phyloP scores from a whole-genome alignment of 768 basidiomycete species.

The Psilocybe cyanescens region DNA sequence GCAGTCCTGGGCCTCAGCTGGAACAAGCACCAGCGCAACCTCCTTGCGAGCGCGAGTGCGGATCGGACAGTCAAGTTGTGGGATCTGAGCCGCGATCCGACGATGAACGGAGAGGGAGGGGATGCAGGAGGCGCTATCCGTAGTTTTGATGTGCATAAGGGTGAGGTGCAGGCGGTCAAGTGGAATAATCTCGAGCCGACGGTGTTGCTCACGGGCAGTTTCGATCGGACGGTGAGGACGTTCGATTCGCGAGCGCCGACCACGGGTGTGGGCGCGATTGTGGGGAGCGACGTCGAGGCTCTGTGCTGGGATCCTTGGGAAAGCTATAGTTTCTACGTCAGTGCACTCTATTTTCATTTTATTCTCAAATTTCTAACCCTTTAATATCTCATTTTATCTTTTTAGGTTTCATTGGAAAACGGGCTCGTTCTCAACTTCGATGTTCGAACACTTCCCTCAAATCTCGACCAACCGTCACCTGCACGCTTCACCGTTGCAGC shows the following conservation, averaged over 20 bases:
- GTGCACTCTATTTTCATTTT: constrained; percentile 28
- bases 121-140: constrained; percentile 72
- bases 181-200: constrained; percentile 93
- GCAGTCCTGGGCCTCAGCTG: constrained; percentile 93
- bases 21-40: constrained; percentile 88
- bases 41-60: constrained; percentile 90
- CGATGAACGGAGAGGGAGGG: constrained; percentile 41
- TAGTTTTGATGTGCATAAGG: constrained; percentile 85
- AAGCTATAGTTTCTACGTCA: constrained; percentile 80
- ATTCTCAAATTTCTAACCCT: neutral
- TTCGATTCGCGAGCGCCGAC: constrained; percentile 90
- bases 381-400: neutral
- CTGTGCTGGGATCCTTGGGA: constrained; percentile 98
- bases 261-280: constrained; percentile 78
- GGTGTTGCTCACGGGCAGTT: constrained; percentile 90
- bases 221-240: constrained; percentile 92
- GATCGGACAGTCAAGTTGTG: constrained; percentile 97
- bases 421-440: constrained; percentile 94
- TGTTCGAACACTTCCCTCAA: constrained; percentile 77
- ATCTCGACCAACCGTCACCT: constrained; percentile 64
- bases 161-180: constrained; percentile 95
- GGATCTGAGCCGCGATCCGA: constrained; percentile 82
- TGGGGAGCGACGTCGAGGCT: constrained; percentile 94
- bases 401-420: constrained; percentile 91
- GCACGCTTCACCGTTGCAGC: constrained; percentile 90